Percentiles rank a stretch among this genome's conserved stretches.
Conservation (phyloP, 495 filamentous ascomycete species). For the Cudoniella acicularis region DNA sequence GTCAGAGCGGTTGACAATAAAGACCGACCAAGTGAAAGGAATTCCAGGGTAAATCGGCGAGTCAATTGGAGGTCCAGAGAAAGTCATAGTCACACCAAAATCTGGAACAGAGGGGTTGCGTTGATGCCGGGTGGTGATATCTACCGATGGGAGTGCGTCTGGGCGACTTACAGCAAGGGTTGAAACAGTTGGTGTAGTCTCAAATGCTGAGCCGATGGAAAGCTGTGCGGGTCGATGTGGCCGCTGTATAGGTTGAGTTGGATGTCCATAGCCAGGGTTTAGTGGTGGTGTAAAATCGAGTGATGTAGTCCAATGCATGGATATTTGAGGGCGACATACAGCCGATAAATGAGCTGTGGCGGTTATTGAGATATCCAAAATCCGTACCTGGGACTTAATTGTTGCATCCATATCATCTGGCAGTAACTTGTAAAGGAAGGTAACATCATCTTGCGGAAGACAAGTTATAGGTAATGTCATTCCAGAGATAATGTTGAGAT, state of each 20-base stretch:
- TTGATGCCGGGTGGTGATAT: conserved; percentile 44
- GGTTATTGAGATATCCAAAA: conserved; percentile 57
- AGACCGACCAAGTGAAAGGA: conserved; percentile 80
- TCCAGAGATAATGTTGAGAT: conserved; percentile 55
- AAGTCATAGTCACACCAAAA: conserved; percentile 73
- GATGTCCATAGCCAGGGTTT: conserved; percentile 47
- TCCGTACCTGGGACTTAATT: conserved; percentile 39
- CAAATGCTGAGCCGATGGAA: conserved; percentile 45
- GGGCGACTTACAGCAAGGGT: conserved; percentile 43
- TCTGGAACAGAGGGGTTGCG: conserved; percentile 48
- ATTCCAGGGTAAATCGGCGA: conserved; percentile 61
- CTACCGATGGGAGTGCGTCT: conserved; percentile 50
- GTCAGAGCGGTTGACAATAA: conserved; percentile 74
- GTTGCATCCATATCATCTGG: conserved; percentile 56
- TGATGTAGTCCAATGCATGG: conserved; percentile 76
- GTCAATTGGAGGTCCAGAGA: conserved; percentile 54
- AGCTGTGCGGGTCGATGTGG: conserved; percentile 60
- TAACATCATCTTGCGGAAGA: conserved; percentile 78
- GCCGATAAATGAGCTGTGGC: conserved; percentile 60
- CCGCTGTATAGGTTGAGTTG: conserved; percentile 60
- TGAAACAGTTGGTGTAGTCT: conserved; percentile 26
- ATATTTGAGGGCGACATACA: conserved; percentile 66
- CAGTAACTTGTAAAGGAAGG: conserved; percentile 74
- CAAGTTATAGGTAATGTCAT: conserved; percentile 63
- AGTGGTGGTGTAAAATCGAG: conserved; percentile 77